These are phyloP conservation scores for Xylariaceae sp. DNA, from an alignment of 2,329 filamentous ascomycete genomes.

Conservation along the genomic window DNA sequence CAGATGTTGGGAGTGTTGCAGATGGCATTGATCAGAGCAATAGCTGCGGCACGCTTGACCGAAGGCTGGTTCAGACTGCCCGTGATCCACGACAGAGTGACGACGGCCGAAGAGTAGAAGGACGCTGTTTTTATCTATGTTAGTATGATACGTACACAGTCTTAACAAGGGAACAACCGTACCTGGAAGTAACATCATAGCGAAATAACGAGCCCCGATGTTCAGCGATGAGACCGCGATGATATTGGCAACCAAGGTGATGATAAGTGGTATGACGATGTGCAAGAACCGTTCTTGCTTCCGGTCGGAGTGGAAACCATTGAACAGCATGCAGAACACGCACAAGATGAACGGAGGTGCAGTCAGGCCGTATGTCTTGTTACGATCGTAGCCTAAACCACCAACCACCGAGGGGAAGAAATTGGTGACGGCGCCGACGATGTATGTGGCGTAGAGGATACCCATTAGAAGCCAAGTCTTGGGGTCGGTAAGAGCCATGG, in stretches of 20 bases:
- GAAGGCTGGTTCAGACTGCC: conserved; percentile 20
- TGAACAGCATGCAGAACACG: conserved; percentile 27
- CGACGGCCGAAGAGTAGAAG: conserved; percentile 21
- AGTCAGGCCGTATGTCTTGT: conserved; percentile 16
- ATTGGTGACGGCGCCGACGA: conserved; percentile 25
- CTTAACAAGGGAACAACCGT: too few relatives aligned
- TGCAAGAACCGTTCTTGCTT: conserved; percentile 24
- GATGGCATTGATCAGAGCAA: conserved; percentile 25
- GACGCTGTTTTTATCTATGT: conserved; percentile 2
- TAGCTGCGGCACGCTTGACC: conserved; percentile 22
- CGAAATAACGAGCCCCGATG: conserved; percentile 24
- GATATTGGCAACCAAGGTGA: conserved; percentile 25
- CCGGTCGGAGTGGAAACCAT: conserved; percentile 27
- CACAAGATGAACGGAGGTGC: conserved; percentile 27
- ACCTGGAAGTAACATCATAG: conserved; percentile 28
- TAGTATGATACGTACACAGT: too few relatives aligned
- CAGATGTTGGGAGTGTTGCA: conserved; percentile 28
- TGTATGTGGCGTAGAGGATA: conserved; percentile 27
- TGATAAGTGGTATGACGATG: conserved; percentile 20
- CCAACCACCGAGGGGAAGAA: conserved; percentile 33
- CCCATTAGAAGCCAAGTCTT: conserved; percentile 34
- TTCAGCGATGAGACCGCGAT: conserved; percentile 26
- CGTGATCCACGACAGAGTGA: conserved; percentile 27
- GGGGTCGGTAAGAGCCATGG: conserved; percentile 27
- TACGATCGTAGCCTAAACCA: conserved; percentile 39